A percentile compares a stretch with the other conserved stretches of the same genome.
Conservation (phyloP, 2,329 filamentous ascomycete species). For the Pestalotiopsis sp. region DNA sequence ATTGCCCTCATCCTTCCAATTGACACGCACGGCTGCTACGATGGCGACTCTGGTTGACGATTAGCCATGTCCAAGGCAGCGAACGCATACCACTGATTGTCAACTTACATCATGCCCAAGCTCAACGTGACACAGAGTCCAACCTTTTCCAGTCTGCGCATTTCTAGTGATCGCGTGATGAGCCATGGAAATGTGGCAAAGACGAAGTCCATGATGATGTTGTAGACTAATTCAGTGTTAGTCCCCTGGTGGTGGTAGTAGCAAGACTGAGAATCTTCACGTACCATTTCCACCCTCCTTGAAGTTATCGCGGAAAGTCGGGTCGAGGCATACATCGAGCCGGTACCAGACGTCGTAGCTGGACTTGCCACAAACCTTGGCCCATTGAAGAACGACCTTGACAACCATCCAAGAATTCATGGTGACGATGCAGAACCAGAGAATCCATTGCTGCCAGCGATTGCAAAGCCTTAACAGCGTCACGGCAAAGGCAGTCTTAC, state of each 20-base stretch:
- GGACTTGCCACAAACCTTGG: constrained; percentile 15
- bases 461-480: constrained; percentile 33
- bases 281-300: constrained; percentile 11
- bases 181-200: constrained; percentile 51
- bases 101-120: constrained; percentile 41
- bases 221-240: constrained; percentile 41
- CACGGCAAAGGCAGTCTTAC: constrained; percentile 39
- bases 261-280: background rate
- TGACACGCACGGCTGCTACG: constrained; percentile 45
- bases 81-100: background rate
- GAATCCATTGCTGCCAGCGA: constrained; percentile 23
- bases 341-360: constrained; percentile 13
- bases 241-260: background rate
- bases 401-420: constrained; percentile 29
- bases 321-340: constrained; percentile 13
- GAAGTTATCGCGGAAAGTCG: constrained; percentile 13
- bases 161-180: constrained; percentile 47
- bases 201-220: constrained; percentile 54
- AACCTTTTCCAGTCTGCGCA: constrained; percentile 48
- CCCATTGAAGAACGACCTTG: constrained; percentile 21
- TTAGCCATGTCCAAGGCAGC: background rate
- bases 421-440: constrained; percentile 32
- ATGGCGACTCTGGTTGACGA: constrained; percentile 29
- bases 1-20: constrained; percentile 50
- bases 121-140: constrained; percentile 52